phyloP scores from a whole-genome alignment of 805 yeast species.

The Tetrapisispora nanseiensis region DNA sequence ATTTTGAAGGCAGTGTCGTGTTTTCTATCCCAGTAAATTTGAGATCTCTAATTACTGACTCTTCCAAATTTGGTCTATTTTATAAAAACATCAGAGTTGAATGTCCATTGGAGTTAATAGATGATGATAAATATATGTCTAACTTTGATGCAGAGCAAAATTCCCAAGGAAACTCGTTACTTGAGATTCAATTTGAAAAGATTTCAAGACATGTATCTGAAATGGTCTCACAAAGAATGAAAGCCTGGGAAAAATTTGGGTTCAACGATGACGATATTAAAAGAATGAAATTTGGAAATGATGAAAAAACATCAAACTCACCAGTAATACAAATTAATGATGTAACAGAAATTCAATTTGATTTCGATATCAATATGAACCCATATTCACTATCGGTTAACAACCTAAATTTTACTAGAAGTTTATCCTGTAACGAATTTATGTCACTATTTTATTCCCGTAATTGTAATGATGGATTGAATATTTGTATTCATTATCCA shows the following conservation, averaged over 20 bases:
- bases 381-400: conserved; percentile 7
- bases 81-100: conserved; percentile 21
- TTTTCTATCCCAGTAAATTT: conserved; percentile 21
- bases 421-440: conserved; percentile 15
- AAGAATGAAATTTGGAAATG: conserved; percentile 18
- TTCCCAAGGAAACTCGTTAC: not conserved
- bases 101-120: conserved; percentile 19
- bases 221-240: conserved; percentile 10
- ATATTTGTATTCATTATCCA: conserved; percentile 22
- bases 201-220: conserved; percentile 15
- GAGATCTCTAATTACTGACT: conserved; percentile 10
- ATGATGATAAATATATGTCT: conserved; percentile 11
- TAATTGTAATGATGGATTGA: conserved; percentile 17
- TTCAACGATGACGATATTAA: conserved; percentile 25
- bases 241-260: conserved; percentile 15
- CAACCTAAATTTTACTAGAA: conserved; percentile 19
- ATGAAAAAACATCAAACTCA: conserved; percentile 5
- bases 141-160: conserved; percentile 8
- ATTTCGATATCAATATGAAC: not conserved
- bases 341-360: conserved; percentile 13
- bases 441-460: conserved; percentile 22
- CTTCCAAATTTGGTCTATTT: conserved; percentile 15
- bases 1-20: conserved; percentile 12
- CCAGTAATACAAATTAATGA: conserved; percentile 22
- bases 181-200: conserved; percentile 20